A percentile compares a stretch with the other conserved stretches of the same genome.
Evolutionary conservation across 2,329 filamentous ascomycete genomes (phyloP).

Genomic region (Fusarium mangiferae): DNA sequence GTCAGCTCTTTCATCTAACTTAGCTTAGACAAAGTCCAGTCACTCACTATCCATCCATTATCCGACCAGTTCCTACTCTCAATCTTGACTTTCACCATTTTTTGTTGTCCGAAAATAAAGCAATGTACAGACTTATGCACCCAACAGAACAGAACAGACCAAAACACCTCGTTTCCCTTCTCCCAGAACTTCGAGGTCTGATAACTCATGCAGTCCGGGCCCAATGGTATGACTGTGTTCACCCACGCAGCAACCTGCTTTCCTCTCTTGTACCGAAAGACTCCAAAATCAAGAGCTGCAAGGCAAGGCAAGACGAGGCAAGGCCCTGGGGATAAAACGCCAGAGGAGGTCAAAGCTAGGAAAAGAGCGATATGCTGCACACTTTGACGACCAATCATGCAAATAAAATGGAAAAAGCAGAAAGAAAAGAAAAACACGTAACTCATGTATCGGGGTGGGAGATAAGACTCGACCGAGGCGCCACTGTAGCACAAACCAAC

Average conservation of each 20-base stretch:
- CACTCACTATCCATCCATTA: slow-evolving; percentile 9
- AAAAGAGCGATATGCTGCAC: background rate
- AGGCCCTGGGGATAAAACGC: slow-evolving; percentile 2
- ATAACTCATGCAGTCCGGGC: slow-evolving; percentile 14
- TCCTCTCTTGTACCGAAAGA: slow-evolving; percentile 8
- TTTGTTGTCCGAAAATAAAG: slow-evolving; percentile 3
- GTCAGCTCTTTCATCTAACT: slow-evolving; percentile 1
- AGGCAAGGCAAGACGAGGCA: background rate
- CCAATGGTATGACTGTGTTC: background rate
- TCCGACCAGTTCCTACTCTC: background rate
- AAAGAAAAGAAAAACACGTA: background rate
- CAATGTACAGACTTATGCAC: slow-evolving; percentile 27
- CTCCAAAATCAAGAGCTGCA: slow-evolving; percentile 9
- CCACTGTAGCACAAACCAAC: slow-evolving; percentile 32
- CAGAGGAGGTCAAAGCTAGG: slow-evolving; percentile 17
- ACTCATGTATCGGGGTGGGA: slow-evolving; percentile 7
- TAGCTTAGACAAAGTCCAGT: background rate
- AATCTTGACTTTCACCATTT: slow-evolving; percentile 18
- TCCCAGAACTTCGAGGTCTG: slow-evolving; percentile 17
- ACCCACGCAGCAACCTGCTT: background rate
- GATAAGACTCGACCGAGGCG: slow-evolving; percentile 9
- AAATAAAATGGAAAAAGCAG: background rate
- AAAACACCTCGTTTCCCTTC: background rate
- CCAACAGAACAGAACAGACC: slow-evolving; percentile 7
- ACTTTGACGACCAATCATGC: slow-evolving; percentile 23